Conservation (phyloP, 2,329 filamentous ascomycete species). For the Alternaria conjuncta region DNA sequence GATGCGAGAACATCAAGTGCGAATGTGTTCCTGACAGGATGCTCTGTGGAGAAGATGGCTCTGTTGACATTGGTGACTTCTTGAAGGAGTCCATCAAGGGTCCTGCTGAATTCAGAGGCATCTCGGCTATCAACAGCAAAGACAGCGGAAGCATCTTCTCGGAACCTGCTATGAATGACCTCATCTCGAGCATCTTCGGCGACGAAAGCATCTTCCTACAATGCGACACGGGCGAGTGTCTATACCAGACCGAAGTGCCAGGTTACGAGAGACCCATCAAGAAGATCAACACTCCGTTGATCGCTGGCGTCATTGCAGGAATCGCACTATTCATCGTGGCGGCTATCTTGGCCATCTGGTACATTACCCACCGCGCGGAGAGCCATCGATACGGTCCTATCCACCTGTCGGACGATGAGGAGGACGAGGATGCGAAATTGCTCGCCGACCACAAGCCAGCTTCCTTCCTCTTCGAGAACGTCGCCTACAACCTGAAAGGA, state of each 20-base stretch:
- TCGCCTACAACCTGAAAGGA: constrained; percentile 85
- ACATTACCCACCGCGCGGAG: constrained; percentile 76
- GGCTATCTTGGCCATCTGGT: constrained; percentile 84
- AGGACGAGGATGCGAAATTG: constrained; percentile 81
- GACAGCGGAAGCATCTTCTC: constrained; percentile 81
- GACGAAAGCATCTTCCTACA: constrained; percentile 85
- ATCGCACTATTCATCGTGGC: constrained; percentile 88
- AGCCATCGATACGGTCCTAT: constrained; percentile 71
- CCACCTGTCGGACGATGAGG: constrained; percentile 81
- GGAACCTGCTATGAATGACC: constrained; percentile 88
- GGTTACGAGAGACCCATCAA: constrained; percentile 89
- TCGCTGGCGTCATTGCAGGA: constrained; percentile 88
- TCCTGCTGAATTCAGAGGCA: constrained; percentile 82
- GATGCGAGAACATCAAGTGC: constrained; percentile 84
- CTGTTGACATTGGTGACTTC: constrained; percentile 91
- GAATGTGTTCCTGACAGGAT: constrained; percentile 89
- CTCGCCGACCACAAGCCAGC: constrained; percentile 93
- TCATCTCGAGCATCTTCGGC: constrained; percentile 88
- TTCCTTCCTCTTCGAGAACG: constrained; percentile 84
- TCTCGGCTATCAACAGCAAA: constrained; percentile 62
- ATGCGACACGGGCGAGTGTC: constrained; percentile 87
- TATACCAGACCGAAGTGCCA: constrained; percentile 90
- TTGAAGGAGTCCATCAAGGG: constrained; percentile 82
- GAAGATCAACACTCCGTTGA: constrained; percentile 94
- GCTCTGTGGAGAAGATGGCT: constrained; percentile 90